Conservation (phyloP, 495 filamentous ascomycete species). For the Bombardia bombarda region DNA sequence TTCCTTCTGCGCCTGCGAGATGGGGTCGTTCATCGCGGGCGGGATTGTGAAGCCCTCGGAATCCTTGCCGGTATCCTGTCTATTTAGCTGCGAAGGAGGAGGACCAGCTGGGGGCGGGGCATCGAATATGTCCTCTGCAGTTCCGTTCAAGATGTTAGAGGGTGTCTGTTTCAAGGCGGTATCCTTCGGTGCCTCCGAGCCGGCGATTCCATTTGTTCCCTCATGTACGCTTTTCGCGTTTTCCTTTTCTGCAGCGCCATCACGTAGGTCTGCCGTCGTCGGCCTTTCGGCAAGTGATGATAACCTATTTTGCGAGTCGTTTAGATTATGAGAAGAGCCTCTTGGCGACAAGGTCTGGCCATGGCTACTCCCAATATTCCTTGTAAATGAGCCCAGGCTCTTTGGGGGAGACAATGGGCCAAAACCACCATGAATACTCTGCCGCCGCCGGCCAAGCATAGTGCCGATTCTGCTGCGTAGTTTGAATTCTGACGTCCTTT, state of each 20-base stretch:
- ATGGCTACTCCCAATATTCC: conserved; percentile 42
- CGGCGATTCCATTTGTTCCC: conserved; percentile 33
- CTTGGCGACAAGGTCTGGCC: conserved; percentile 40
- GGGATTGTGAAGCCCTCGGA: conserved; percentile 65
- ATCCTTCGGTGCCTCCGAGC: conserved; percentile 22
- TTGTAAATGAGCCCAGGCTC: conserved; percentile 43
- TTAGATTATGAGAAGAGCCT: conserved; percentile 47
- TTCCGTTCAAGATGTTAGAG: conserved; percentile 29
- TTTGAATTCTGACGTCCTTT: conserved; percentile 30
- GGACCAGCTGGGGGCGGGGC: conserved; percentile 39
- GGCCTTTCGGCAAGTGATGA: conserved; percentile 43
- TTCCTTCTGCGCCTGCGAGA: conserved; percentile 74
- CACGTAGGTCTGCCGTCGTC: conserved; percentile 21
- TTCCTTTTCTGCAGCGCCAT: conserved; percentile 18
- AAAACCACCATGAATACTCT: conserved; percentile 48
- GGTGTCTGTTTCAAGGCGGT: conserved; percentile 6
- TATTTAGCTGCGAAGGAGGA: conserved; percentile 34
- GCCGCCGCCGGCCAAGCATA: conserved; percentile 62
- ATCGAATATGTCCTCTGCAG: conserved; percentile 32
- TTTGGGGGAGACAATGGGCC: conserved; percentile 38
- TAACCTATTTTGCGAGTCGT: conserved; percentile 42
- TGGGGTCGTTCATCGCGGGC: conserved; percentile 63
- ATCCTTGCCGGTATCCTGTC: conserved; percentile 38
- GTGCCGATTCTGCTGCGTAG: conserved; percentile 66
- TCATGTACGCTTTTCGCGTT: conserved; percentile 31